Base-by-base conservation (phyloP, 768 basidiomycete genomes). In the Nidularia pulvinata region DNA sequence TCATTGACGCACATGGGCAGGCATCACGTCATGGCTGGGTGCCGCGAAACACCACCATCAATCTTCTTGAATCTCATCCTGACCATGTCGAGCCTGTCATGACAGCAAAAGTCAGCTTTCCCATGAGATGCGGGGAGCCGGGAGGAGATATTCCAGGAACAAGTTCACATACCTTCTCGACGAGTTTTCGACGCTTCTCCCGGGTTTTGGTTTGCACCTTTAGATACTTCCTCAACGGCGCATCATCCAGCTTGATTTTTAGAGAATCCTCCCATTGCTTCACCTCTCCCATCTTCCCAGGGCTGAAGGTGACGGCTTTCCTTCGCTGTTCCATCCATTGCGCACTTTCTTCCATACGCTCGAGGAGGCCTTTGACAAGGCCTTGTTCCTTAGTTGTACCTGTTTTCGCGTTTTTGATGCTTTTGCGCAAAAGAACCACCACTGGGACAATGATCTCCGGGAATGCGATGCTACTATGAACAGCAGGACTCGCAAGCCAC, bases 401-500 rank as follows among this genome's bases (percentile, higher is more conserved):
- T 2, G 69, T 64, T 45, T 67, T 68, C 35, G 75, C 66, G 52
- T 80, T 81, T 68, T 97, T 98, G 58, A 95, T 61, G 51, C 82
- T 78, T 58, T 89, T 88, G 44, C 85, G 84, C 49, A 99, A 74
- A 1, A 83, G 74, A 9, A 91, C 79, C 13, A 86, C 71, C 36
- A 95, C 74, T 2, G 95, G 95, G 10, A 98, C 82, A 11, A 85
- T 78, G 39, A 96, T 79, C 71, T 99, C 97, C 2, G 97, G 96
- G 78, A 97, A 98, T 1, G 93, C 93, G 55, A 98, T 86, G 67
- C 89, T 91, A 1, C 85, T 89, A 48, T 92, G 89, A 1, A 95
- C 85, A 0, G 83, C 73, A 7, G 71, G 59, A 33, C 83, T 86
- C 33, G 85, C 78, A 50, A 94, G 83, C 85, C 91, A 94, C 62